Conservation (phyloP, 192 early-diverging fungal genomes). For the Umbelopsis isabellina region DNA sequence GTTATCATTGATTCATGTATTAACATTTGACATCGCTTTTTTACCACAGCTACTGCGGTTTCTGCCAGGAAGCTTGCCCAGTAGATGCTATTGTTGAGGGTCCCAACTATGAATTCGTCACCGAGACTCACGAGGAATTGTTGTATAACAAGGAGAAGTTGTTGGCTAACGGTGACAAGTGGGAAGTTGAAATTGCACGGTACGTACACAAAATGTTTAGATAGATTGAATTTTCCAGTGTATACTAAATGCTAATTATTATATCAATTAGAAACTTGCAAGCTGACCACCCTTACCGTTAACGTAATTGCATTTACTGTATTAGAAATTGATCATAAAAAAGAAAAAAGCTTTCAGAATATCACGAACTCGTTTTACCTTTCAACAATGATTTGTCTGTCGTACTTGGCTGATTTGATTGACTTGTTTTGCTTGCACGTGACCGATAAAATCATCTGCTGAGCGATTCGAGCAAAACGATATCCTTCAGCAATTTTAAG, state of each 20-base stretch:
- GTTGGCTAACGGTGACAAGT: constrained; percentile 96
- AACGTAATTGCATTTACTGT: constrained; percentile 26
- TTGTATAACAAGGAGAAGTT: constrained; percentile 99
- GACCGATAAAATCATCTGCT: too few relatives aligned
- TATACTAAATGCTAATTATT: not conserved
- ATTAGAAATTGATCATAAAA: constrained; percentile 16
- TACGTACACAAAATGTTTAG: constrained; percentile 51
- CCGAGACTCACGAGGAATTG: constrained; percentile 97
- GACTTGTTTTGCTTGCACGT: too few relatives aligned
- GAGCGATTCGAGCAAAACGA: too few relatives aligned
- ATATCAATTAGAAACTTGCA: constrained; percentile 42
- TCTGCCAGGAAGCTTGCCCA: constrained; percentile 78
- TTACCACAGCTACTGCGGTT: constrained; percentile 83
- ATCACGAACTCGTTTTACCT: not conserved
- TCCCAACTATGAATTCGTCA: constrained; percentile 95
- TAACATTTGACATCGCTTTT: constrained; percentile 24
- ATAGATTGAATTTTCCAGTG: not conserved
- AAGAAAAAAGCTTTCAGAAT: not conserved
- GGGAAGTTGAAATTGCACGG: constrained; percentile 92
- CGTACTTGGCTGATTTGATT: too few relatives aligned
- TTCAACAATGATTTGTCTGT: not conserved
- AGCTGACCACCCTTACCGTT: constrained; percentile 46
- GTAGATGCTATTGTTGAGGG: constrained; percentile 99
- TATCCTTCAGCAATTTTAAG: too few relatives aligned
- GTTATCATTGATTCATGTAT: not conserved